These are phyloP conservation scores for Mycena polygramma DNA, from an alignment of 768 basidiomycete species.

Conservation along the genomic window DNA sequence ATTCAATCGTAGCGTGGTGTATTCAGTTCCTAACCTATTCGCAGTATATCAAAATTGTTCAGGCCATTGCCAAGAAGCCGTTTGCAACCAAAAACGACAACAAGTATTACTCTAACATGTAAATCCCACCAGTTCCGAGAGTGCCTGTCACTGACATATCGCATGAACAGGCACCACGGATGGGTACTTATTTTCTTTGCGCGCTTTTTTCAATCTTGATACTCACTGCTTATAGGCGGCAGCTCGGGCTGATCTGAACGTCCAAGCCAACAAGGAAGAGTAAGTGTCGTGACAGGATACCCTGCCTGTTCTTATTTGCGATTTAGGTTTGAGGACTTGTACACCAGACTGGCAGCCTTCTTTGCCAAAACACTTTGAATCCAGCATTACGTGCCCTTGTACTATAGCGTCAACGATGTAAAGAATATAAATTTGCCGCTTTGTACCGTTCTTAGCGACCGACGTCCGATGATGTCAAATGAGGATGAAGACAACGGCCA, in stretches of 20 bases:
- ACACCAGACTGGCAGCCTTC: slow-evolving; percentile 42
- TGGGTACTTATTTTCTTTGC: slow-evolving; percentile 46
- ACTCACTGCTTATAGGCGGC: slow-evolving; percentile 54
- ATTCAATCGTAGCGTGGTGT: neutral
- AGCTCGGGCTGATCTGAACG: slow-evolving; percentile 68
- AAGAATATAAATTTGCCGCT: too few species aligned
- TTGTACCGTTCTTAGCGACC: too few species aligned
- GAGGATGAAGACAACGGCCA: too few species aligned
- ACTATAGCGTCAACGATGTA: too few species aligned
- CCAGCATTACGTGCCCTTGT: too few species aligned
- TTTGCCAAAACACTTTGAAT: slow-evolving; percentile 25
- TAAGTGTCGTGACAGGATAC: slow-evolving; percentile 41
- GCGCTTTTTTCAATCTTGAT: neutral
- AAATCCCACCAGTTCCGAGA: neutral
- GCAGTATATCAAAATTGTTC: slow-evolving; percentile 56
- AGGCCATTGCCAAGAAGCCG: slow-evolving; percentile 62
- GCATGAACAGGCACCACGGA: slow-evolving; percentile 64
- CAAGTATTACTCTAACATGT: slow-evolving; percentile 65
- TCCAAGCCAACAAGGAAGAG: slow-evolving; percentile 70
- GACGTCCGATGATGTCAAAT: too few species aligned
- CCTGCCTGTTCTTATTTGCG: neutral
- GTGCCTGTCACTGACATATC: slow-evolving; percentile 21
- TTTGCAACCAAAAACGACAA: slow-evolving; percentile 63
- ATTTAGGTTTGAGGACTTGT: slow-evolving; percentile 66
- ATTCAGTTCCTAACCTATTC: neutral